phyloP scores from a whole-genome alignment of 768 basidiomycete genomes.

The Tulasnella sp. region DNA sequence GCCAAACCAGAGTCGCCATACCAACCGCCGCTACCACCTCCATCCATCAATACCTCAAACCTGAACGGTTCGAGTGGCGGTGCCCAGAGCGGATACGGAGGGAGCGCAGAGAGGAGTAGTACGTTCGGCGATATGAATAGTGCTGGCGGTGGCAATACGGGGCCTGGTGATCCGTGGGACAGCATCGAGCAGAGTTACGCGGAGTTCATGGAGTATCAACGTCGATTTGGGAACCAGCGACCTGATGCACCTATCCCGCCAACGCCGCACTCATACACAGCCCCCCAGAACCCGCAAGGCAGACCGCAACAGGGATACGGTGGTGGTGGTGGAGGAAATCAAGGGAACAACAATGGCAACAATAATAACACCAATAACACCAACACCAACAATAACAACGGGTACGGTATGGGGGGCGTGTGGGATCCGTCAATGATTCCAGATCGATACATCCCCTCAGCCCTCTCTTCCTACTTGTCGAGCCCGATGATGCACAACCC shows the following conservation, averaged over 20 bases:
- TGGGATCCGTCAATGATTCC: conserved; percentile 9
- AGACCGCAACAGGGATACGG: background rate
- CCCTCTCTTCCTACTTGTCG: conserved; percentile 13
- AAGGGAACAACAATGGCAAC: background rate
- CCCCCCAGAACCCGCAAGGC: background rate
- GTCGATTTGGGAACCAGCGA: conserved; percentile 7
- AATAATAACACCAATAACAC: background rate
- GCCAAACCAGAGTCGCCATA: conserved; percentile 7
- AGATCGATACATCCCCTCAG: conserved; percentile 14
- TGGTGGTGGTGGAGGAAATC: background rate
- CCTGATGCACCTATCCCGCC: conserved; percentile 18
- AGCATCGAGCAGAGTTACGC: conserved; percentile 1
- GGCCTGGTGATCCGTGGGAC: conserved; percentile 8
- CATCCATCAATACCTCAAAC: background rate
- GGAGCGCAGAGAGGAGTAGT: background rate
- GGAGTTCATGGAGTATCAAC: conserved; percentile 10
- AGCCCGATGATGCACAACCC: conserved; percentile 15
- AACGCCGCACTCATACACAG: conserved; percentile 13
- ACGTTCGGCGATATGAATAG: background rate
- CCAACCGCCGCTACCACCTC: background rate
- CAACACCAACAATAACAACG: background rate
- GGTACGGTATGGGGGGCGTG: conserved; percentile 3
- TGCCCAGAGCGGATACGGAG: background rate
- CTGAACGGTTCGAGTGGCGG: background rate
- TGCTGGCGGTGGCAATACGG: background rate